Percentiles rank a stretch among this genome's conserved stretches.
Evolutionary conservation across 805 yeast species (phyloP).

Genomic region (Ogataea sp.): DNA sequence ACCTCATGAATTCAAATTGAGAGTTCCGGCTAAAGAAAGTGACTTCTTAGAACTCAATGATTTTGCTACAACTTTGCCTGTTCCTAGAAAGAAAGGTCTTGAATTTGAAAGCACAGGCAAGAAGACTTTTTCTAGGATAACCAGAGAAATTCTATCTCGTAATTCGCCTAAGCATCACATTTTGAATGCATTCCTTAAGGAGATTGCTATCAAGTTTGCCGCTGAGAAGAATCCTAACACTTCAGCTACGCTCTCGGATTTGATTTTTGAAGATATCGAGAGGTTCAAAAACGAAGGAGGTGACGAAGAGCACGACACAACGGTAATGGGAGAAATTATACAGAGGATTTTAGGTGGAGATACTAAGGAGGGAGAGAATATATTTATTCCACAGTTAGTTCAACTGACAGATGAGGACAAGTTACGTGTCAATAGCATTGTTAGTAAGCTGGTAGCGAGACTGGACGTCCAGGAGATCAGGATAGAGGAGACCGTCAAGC

Average conservation of each 20-base stretch:
- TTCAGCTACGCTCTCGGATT: background rate
- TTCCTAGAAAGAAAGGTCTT: conserved; percentile 9
- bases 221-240: background rate
- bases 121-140: conserved; percentile 6
- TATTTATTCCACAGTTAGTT: conserved; percentile 6
- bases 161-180: conserved; percentile 16
- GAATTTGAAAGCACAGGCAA: conserved; percentile 3
- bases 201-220: conserved; percentile 1
- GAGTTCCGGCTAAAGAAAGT: conserved; percentile 4
- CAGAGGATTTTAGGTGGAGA: background rate
- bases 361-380: too few species aligned
- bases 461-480: background rate
- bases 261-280: background rate
- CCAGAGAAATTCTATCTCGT: conserved; percentile 10
- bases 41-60: conserved; percentile 14
- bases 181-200: conserved; percentile 5
- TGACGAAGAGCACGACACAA: background rate
- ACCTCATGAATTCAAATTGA: background rate
- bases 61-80: conserved; percentile 9
- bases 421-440: too few species aligned
- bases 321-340: conserved; percentile 1
- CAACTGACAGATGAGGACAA: background rate
- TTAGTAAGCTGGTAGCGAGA: too few species aligned
- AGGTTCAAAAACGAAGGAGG: background rate
- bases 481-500: background rate